phyloP scores from a whole-genome alignment of 176 grass and related monocot genomes.

The Lolium rigidum region DNA sequence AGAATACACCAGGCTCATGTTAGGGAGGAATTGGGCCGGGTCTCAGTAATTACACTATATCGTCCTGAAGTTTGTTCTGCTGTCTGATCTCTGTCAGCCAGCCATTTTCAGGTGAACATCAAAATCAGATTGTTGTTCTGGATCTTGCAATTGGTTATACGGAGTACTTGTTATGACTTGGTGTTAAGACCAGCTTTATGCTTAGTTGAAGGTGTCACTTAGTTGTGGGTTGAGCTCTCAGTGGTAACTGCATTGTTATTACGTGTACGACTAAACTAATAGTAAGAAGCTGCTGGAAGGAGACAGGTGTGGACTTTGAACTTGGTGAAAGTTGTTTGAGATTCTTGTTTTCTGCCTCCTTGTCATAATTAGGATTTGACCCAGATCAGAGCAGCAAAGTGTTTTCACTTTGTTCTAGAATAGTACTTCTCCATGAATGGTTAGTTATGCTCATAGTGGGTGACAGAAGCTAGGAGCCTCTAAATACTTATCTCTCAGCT shows the following conservation, averaged over 20 bases:
- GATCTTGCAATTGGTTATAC: background rate
- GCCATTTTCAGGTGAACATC: background rate
- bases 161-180: background rate
- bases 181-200: background rate
- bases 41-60: background rate
- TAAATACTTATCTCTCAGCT: conserved; percentile 5
- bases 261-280: background rate
- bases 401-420: background rate
- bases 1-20: background rate
- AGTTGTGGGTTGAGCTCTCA: background rate
- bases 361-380: background rate
- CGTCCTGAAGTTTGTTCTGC: background rate
- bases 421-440: background rate
- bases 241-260: background rate
- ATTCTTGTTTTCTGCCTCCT: conserved; percentile 12
- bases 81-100: background rate
- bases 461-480: conserved; percentile 14
- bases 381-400: background rate
- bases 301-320: background rate
- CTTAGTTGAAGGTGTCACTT: conserved; percentile 17
- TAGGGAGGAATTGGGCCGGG: background rate
- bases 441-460: background rate
- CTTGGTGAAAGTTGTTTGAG: background rate
- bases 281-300: background rate
- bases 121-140: background rate